Conservation (phyloP, 164 flowering plant genomes). For the Dillenia suffruticosa region DNA sequence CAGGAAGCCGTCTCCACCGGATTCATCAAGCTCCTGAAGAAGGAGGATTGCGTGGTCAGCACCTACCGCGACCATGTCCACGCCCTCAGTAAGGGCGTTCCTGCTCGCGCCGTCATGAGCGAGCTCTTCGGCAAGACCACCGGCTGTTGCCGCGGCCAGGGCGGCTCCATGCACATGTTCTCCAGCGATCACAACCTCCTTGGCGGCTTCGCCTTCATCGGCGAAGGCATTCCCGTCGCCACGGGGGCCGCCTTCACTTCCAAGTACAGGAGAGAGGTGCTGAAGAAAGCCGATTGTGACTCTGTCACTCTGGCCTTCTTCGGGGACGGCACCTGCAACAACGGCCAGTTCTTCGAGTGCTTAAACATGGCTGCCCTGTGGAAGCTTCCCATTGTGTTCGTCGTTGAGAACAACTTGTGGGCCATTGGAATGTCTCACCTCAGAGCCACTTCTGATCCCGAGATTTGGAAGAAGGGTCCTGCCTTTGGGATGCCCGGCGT, state of each 20-base stretch:
- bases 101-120: conserved; percentile 40
- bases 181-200: conserved; percentile 54
- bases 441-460: too few relatives aligned
- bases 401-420: conserved; percentile 60
- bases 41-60: conserved; percentile 58
- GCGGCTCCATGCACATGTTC: conserved; percentile 83
- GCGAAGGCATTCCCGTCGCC: conserved; percentile 70
- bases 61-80: conserved; percentile 74
- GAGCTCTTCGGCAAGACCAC: conserved; percentile 65
- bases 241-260: conserved; percentile 65
- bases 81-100: conserved; percentile 61
- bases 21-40: conserved; percentile 72
- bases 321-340: conserved; percentile 83
- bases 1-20: conserved; percentile 77
- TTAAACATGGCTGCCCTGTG: conserved; percentile 71
- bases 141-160: conserved; percentile 73
- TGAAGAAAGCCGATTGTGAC: conserved; percentile 4
- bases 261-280: conserved; percentile 51
- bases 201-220: conserved; percentile 80
- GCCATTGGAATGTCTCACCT: too few relatives aligned
- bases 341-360: conserved; percentile 80
- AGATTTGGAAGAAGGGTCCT: too few relatives aligned
- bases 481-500: too few relatives aligned
- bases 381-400: conserved; percentile 74
- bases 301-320: conserved; percentile 58